Conservation (phyloP, 2,329 filamentous ascomycete species). For the Beauveria medogensis region DNA sequence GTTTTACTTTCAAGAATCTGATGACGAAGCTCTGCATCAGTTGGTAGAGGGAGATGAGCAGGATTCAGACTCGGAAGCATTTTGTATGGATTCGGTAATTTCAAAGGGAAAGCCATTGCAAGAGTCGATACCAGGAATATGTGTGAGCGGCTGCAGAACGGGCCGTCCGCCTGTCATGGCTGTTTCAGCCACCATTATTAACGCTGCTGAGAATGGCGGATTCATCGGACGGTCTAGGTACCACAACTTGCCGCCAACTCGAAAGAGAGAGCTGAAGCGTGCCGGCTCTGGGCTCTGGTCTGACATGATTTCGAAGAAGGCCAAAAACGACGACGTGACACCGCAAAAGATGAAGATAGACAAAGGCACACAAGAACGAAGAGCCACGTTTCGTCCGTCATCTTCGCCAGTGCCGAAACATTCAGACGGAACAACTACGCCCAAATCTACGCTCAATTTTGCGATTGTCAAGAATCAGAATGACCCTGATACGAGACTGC, state of each 20-base stretch:
- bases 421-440: constrained; percentile 15
- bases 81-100: neutral
- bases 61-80: neutral
- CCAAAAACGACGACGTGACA: neutral
- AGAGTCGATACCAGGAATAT: constrained; percentile 28
- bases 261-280: constrained; percentile 11
- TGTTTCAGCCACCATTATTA: constrained; percentile 29
- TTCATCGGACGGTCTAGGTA: constrained; percentile 18
- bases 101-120: neutral
- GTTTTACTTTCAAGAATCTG: constrained; percentile 42
- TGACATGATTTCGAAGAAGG: neutral
- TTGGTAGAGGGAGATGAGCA: constrained; percentile 13
- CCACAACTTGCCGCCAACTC: neutral
- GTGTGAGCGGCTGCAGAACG: constrained; percentile 33
- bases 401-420: constrained; percentile 1
- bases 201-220: constrained; percentile 32
- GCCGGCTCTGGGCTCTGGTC: constrained; percentile 6
- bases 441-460: constrained; percentile 48
- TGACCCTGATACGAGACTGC: constrained; percentile 52
- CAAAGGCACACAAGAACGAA: neutral
- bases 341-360: neutral
- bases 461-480: constrained; percentile 70
- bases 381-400: neutral
- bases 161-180: constrained; percentile 29
- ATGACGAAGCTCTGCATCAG: constrained; percentile 38